These are phyloP conservation scores for Pestalotiopsis sp. DNA, from an alignment of 2,329 filamentous ascomycete species.

Conservation along the genomic window DNA sequence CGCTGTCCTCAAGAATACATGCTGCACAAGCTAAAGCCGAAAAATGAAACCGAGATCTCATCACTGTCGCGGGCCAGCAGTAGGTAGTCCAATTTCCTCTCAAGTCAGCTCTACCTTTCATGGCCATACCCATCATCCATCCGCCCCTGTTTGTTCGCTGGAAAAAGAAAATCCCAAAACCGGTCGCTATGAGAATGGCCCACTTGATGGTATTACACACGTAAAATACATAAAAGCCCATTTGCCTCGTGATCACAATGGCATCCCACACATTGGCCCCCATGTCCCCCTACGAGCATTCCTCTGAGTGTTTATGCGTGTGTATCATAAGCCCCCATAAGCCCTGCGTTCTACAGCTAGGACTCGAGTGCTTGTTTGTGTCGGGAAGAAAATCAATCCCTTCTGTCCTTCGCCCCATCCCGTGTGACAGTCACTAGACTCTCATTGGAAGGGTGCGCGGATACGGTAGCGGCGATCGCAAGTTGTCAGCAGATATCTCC, in stretches of 20 bases:
- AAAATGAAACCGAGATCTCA: background rate
- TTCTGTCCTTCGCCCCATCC: background rate
- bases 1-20: background rate
- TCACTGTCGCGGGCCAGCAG: background rate
- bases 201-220: slow-evolving; percentile 3
- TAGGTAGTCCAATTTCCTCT: background rate
- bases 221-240: background rate
- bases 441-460: no score
- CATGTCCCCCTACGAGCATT: background rate
- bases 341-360: background rate
- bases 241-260: background rate
- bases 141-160: slow-evolving; percentile 1
- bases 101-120: slow-evolving; percentile 1
- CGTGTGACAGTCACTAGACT: no score
- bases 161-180: slow-evolving; percentile 1
- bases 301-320: background rate
- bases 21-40: background rate
- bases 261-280: background rate
- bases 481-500: slow-evolving; percentile 4
- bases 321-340: background rate
- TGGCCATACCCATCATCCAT: background rate
- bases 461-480: no score
- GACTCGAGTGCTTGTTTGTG: background rate
- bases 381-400: background rate
- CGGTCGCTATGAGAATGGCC: slow-evolving; percentile 7